Percentiles rank a stretch among this genome's conserved stretches.
phyloP scores from a whole-genome alignment of 176 grass and related monocot species.

The Oryza meridionalis region DNA sequence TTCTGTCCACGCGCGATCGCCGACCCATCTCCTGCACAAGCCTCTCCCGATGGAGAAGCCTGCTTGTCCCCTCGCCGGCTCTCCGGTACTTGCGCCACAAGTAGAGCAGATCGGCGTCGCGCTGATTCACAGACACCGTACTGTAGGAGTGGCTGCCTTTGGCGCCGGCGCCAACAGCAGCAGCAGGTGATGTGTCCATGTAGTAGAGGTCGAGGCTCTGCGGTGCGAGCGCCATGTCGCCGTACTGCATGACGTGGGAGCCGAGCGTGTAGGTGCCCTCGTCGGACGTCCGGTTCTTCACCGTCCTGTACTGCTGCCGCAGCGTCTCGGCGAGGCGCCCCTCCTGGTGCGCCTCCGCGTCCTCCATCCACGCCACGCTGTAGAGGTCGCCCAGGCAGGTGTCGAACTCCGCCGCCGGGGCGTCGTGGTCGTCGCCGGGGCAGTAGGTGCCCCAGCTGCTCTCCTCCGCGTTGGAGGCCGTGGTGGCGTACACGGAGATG shows the following conservation, averaged over 20 bases:
- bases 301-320: constrained; percentile 66
- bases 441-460: constrained; percentile 96
- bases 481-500: constrained; percentile 79
- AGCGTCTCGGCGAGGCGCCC: constrained; percentile 65
- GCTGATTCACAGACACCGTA: constrained; percentile 57
- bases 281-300: constrained; percentile 63
- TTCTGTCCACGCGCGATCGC: constrained; percentile 67
- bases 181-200: constrained; percentile 40
- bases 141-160: not conserved
- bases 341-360: constrained; percentile 54
- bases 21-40: constrained; percentile 60
- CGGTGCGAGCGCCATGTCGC: constrained; percentile 33
- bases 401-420: constrained; percentile 59
- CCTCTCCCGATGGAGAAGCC: constrained; percentile 41
- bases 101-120: constrained; percentile 83
- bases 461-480: constrained; percentile 84
- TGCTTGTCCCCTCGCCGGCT: constrained; percentile 50
- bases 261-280: constrained; percentile 47
- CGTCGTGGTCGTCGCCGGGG: constrained; percentile 56
- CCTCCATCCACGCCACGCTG: constrained; percentile 92
- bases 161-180: no score
- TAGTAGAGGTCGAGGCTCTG: constrained; percentile 64
- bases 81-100: constrained; percentile 74
- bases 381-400: constrained; percentile 94
- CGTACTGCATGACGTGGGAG: constrained; percentile 90